Evolutionary conservation across 1,139 yeast species (phyloP), one percentile per base, ranked within the genome.

Genomic region (Yamadazyma songkhlaensis): DNA sequence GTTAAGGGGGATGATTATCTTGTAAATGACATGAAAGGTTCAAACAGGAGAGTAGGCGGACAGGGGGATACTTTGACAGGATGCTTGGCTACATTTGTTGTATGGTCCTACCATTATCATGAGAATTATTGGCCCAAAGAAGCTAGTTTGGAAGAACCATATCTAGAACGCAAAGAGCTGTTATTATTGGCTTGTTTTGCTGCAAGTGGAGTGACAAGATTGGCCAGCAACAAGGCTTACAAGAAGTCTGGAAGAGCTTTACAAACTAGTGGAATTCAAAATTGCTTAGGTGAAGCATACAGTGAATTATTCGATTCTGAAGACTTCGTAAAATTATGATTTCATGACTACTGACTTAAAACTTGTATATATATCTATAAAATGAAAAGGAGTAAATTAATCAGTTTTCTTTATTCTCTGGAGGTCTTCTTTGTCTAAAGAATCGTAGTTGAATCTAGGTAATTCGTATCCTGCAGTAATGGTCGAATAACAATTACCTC

Each of bases 241-340:
- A 62, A 66, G 21, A 66, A 68, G 35, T 72, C 79, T 42, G 87
- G 88, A 3, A 67, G 98, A 36, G 75, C 95, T 4, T 81, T 89
- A 84, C 87, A 87, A 53, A 87, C 98, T 0, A 79, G 90, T 2
- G 86, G 89, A 56, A 64, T 92, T 21, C 89, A 89, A 44, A 72
- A 74, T 38, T 74, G 70, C 43, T 78, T 90, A 20, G 85, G 87
- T 1, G 67, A 65, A 9, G 82, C 92, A 0, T 88, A 73, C 51
- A 51, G 53, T n/a, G 75, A 73, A 29, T 51, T 82, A 6, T 81
- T 76, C 49, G 65, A 54, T 15, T 36, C 30, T 29, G 58, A 50
- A 8, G 53, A 45, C 23, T 44, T 40, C 21, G 41, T 46, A 5
- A 46, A 44, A 26, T 35, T 46, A 11, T 43, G 26, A 32, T 9